Percentiles rank a stretch among this genome's conserved stretches.
These are phyloP conservation scores for Kurtzmaniella natalensis DNA, from an alignment of 1,139 yeast genomes.

Conservation along the genomic window DNA sequence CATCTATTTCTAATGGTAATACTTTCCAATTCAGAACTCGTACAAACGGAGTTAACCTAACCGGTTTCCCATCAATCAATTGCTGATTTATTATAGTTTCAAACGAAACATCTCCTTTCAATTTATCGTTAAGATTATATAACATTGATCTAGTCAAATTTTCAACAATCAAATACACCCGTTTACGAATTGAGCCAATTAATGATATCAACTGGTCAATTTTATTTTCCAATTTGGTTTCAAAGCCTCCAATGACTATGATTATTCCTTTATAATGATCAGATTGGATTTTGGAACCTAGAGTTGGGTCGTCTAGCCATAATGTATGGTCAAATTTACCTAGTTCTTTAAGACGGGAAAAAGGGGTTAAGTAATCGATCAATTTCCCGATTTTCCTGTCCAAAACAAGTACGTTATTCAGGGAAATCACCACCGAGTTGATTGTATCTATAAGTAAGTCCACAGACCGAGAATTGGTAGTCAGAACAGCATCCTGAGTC, in stretches of 20 bases:
- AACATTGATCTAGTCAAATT: constrained; percentile 26
- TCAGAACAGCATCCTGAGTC: background rate
- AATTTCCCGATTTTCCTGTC: constrained; percentile 53
- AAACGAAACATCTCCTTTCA: constrained; percentile 20
- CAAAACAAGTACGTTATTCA: constrained; percentile 46
- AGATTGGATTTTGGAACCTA: constrained; percentile 11
- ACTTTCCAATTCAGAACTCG: constrained; percentile 32
- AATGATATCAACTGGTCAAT: constrained; percentile 2
- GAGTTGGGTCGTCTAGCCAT: constrained; percentile 45
- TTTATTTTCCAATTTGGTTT: constrained; percentile 12
- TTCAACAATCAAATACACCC: constrained; percentile 21
- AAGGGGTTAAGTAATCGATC: constrained; percentile 59
- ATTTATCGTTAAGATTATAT: constrained; percentile 23
- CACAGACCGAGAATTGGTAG: constrained; percentile 11
- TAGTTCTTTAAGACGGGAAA: constrained; percentile 49
- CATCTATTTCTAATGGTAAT: constrained; percentile 23
- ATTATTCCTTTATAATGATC: constrained; percentile 34
- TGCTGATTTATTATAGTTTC: constrained; percentile 13
- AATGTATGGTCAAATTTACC: constrained; percentile 57
- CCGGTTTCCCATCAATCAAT: constrained; percentile 2
- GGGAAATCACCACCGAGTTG: constrained; percentile 20
- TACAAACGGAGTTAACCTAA: constrained; percentile 17
- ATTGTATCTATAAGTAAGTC: constrained; percentile 21
- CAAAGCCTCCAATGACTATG: constrained; percentile 17
- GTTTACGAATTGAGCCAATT: constrained; percentile 11